Conservation (phyloP, 768 basidiomycete species). For the Phaeotremella skinneri region DNA sequence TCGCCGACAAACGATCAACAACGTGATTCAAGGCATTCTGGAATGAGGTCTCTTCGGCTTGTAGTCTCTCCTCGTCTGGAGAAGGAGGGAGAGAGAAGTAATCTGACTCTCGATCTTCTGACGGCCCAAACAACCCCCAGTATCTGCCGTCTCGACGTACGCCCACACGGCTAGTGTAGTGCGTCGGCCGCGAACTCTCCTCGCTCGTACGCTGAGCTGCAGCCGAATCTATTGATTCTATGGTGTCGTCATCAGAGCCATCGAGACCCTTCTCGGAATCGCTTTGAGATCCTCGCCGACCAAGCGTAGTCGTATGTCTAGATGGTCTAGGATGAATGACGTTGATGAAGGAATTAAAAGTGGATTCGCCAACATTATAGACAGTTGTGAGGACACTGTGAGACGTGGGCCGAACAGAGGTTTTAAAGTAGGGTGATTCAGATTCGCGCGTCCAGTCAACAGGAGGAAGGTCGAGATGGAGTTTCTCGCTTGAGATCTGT, state of each 20-base stretch:
- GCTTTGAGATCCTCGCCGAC: conserved; percentile 12
- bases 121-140: conserved; percentile 26
- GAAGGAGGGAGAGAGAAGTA: conserved; percentile 41
- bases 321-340: conserved; percentile 11
- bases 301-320: conserved; percentile 6
- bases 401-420: no score
- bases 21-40: neutral
- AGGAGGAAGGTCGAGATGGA: neutral
- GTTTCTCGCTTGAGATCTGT: conserved; percentile 7
- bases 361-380: conserved; percentile 34
- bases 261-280: conserved; percentile 22
- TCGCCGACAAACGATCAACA: neutral
- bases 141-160: conserved; percentile 1
- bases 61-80: conserved; percentile 20
- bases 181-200: conserved; percentile 9
- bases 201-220: conserved; percentile 4
- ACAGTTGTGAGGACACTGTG: conserved; percentile 18
- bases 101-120: neutral
- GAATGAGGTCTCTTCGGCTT: no score
- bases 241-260: conserved; percentile 23
- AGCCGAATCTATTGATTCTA: conserved; percentile 4
- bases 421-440: neutral
- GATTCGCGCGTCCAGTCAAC: neutral
- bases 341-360: conserved; percentile 15
- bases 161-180: neutral